phyloP scores from a whole-genome alignment of 345 rosid species.

The Gossypium stocksii region DNA sequence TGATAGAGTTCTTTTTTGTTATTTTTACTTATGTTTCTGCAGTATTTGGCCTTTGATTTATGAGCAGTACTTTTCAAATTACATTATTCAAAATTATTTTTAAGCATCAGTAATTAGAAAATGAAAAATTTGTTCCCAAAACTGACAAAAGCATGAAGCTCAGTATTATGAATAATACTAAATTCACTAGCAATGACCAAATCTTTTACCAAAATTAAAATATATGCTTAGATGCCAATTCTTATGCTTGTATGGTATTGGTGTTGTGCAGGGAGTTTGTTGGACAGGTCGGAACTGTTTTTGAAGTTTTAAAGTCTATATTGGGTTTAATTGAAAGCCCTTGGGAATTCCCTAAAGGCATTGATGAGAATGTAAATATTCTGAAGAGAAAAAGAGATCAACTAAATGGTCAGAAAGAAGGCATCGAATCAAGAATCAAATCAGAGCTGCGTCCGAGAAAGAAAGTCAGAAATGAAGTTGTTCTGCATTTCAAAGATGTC shows the following conservation, averaged over 20 bases:
- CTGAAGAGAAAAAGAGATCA: conserved; percentile 5
- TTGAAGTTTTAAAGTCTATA: not conserved
- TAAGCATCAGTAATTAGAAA: too few species aligned
- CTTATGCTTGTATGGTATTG: not conserved
- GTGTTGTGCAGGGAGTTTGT: not conserved
- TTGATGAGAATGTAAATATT: not conserved
- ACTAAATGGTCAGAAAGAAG: not conserved
- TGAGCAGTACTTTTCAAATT: too few species aligned
- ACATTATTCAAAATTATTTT: too few species aligned
- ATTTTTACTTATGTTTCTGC: too few species aligned
- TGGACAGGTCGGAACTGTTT: not conserved
- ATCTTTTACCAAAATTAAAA: too few species aligned
- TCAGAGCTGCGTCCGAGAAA: not conserved
- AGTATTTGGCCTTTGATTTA: too few species aligned
- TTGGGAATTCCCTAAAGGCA: not conserved
- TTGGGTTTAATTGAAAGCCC: not conserved
- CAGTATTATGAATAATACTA: too few species aligned
- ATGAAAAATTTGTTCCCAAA: too few species aligned
- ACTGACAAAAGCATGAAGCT: too few species aligned
- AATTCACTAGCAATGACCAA: too few species aligned
- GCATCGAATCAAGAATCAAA: not conserved
- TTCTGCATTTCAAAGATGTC: not conserved
- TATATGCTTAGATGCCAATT: not conserved
- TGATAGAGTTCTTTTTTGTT: too few species aligned
- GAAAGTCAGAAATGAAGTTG: not conserved